These are phyloP conservation scores for Emericellopsis cladophorae DNA, from an alignment of 2,329 filamentous ascomycete species.

Conservation along the genomic window DNA sequence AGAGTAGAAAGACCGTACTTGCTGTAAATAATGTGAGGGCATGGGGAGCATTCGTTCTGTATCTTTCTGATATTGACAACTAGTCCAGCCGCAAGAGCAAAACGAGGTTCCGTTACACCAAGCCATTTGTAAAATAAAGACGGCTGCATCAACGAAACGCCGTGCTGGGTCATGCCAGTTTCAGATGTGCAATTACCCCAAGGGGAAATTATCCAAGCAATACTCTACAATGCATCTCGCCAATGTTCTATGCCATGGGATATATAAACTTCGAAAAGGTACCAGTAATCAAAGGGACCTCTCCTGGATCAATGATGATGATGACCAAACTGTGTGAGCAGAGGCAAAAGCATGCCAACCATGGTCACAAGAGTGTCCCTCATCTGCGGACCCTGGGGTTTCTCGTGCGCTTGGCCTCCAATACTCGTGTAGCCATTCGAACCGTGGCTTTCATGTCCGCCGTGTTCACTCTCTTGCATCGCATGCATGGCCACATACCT, in stretches of 20 bases:
- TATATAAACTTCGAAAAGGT: too few species aligned
- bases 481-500: conserved; percentile 98
- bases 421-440: conserved; percentile 44
- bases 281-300: not conserved
- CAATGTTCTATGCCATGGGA: too few species aligned
- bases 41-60: too few species aligned
- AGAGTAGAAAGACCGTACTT: too few species aligned
- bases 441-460: conserved; percentile 42
- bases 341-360: conserved; percentile 64
- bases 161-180: not conserved
- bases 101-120: too few species aligned
- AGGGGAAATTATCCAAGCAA: not conserved
- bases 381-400: conserved; percentile 45
- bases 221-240: too few species aligned
- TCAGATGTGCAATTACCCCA: not conserved
- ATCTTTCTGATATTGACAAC: too few species aligned
- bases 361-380: conserved; percentile 60
- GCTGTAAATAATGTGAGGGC: too few species aligned
- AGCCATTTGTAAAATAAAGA: too few species aligned
- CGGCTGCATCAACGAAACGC: not conserved
- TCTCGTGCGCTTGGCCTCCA: conserved; percentile 28
- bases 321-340: conserved; percentile 53
- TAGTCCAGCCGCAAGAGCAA: too few species aligned
- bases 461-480: conserved; percentile 65
- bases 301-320: conserved; percentile 35